phyloP scores from a whole-genome alignment of 257 asterid genomes.

The Solanum paucissectum region DNA sequence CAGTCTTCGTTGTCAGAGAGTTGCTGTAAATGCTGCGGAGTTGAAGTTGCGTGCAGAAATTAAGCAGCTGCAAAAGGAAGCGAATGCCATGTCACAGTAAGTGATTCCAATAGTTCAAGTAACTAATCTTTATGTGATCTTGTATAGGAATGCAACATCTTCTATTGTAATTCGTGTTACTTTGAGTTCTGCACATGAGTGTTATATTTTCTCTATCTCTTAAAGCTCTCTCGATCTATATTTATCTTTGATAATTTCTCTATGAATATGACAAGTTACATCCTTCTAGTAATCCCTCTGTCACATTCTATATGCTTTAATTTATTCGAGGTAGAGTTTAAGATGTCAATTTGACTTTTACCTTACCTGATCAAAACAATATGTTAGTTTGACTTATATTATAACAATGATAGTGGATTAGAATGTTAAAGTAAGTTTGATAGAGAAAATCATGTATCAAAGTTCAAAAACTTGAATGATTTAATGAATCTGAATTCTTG shows the following conservation, averaged over 20 bases:
- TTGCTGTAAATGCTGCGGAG: conserved; percentile 26
- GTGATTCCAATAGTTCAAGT: conserved; percentile 3
- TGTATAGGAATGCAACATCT: not conserved
- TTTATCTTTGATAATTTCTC: not conserved
- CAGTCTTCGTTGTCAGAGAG: conserved; percentile 26
- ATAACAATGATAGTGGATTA: not conserved
- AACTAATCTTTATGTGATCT: not conserved
- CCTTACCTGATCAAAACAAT: not conserved
- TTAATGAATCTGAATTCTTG: not conserved
- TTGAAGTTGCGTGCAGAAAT: conserved; percentile 53
- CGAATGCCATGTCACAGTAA: conserved; percentile 65
- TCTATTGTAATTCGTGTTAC: not conserved
- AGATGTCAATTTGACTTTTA: not conserved
- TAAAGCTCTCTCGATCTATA: not conserved
- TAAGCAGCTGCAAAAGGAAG: conserved; percentile 68
- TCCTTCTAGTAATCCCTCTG: not conserved
- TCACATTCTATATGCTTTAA: not conserved
- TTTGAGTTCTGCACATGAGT: not conserved
- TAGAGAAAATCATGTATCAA: not conserved
- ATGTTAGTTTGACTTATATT: not conserved
- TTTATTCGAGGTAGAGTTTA: not conserved
- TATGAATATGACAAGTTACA: not conserved
- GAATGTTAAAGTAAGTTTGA: not conserved
- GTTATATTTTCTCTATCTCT: not conserved
- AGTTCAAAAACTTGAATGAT: not conserved